Evolutionary conservation across 768 basidiomycete genomes (phyloP).

Genomic region (Daedaleopsis nitida): DNA sequence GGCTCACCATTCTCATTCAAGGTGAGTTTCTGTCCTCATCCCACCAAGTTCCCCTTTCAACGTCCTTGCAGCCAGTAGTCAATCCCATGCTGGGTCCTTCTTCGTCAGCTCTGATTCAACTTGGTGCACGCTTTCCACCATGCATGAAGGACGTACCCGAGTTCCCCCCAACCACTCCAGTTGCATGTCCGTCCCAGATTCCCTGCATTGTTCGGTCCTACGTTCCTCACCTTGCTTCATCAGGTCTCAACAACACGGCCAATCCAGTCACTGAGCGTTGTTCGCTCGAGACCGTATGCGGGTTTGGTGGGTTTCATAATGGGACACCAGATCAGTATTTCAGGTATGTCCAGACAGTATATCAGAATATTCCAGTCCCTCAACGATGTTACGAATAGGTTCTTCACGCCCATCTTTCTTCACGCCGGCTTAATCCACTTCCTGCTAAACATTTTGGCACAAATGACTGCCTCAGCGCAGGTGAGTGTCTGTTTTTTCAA

Average conservation of each 20-base stretch:
- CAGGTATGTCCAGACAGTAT: constrained; percentile 36
- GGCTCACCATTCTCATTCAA: constrained; percentile 87
- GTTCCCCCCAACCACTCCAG: constrained; percentile 52
- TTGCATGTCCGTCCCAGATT: constrained; percentile 54
- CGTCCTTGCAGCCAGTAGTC: constrained; percentile 58
- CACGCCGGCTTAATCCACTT: constrained; percentile 98
- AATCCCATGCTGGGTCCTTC: constrained; percentile 94
- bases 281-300: constrained; percentile 81
- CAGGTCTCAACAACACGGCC: constrained; percentile 82
- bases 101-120: constrained; percentile 75
- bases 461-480: constrained; percentile 76
- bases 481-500: constrained; percentile 36
- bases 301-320: constrained; percentile 72
- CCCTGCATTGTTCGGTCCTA: constrained; percentile 16
- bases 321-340: constrained; percentile 57
- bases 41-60: neutral
- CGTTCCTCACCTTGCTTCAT: constrained; percentile 7
- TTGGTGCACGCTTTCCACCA: constrained; percentile 91
- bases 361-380: neutral
- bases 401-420: constrained; percentile 86
- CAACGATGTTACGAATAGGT: constrained; percentile 34
- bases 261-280: constrained; percentile 75
- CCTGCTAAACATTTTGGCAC: constrained; percentile 86
- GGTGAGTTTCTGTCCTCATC: constrained; percentile 39
- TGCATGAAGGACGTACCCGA: constrained; percentile 79